Evolutionary conservation across 768 basidiomycete genomes (phyloP).

Genomic region (Suillus cothurnatus): DNA sequence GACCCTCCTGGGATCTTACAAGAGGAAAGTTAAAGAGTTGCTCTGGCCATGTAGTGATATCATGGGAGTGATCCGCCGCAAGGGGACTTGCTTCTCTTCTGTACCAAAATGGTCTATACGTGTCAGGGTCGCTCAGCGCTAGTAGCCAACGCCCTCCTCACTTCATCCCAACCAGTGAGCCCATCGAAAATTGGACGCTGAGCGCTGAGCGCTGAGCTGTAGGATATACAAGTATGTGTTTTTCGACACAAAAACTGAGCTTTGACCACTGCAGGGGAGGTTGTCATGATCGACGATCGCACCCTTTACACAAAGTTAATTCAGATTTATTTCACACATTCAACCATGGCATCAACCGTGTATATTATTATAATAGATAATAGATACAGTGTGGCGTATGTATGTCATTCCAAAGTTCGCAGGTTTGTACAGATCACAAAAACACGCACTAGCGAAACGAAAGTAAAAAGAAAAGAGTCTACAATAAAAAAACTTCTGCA

Average conservation of each 20-base stretch:
- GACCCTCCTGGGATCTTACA: not conserved
- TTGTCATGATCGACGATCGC: not conserved
- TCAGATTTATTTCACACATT: no score
- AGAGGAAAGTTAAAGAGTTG: not conserved
- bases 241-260: no score
- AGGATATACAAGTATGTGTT: not conserved
- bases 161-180: no score
- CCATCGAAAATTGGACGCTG: no score
- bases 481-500: not conserved
- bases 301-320: not conserved
- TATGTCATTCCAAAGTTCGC: not conserved
- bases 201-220: not conserved
- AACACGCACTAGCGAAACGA: conserved; percentile 1
- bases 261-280: no score
- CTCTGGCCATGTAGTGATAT: not conserved
- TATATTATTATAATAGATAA: not conserved
- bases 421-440: not conserved
- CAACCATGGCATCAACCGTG: no score
- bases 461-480: not conserved
- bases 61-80: not conserved
- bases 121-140: no score
- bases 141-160: no score
- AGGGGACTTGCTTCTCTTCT: not conserved
- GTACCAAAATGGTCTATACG: not conserved
- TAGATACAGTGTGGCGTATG: conserved; percentile 1